Percentiles rank a stretch among this genome's conserved stretches.
Conservation (phyloP, 768 basidiomycete species). For the Suillus hirtellus region DNA sequence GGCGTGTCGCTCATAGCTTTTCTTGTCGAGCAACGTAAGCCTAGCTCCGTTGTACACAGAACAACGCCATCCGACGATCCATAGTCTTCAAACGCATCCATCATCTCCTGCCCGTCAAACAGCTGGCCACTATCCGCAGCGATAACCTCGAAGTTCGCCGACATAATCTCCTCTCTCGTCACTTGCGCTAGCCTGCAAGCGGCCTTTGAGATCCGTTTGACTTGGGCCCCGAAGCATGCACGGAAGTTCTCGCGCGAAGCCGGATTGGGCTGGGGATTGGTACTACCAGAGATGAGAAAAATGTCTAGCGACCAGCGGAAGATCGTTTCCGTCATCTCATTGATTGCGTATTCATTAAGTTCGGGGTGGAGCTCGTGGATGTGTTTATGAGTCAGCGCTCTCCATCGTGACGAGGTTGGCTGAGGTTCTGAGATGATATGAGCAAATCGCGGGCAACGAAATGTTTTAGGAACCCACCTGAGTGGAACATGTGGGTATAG, state of each 20-base stretch:
- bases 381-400: conserved; percentile 68
- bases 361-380: conserved; percentile 69
- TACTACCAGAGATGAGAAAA: conserved; percentile 61
- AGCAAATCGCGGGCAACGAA: conserved; percentile 15
- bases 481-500: conserved; percentile 55
- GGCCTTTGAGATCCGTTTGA: conserved; percentile 64
- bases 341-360: conserved; percentile 62
- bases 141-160: conserved; percentile 71
- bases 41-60: conserved; percentile 71
- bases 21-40: conserved; percentile 63
- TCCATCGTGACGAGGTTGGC: conserved; percentile 77
- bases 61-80: conserved; percentile 51
- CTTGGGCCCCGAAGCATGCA: conserved; percentile 55
- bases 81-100: conserved; percentile 65
- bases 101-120: conserved; percentile 54
- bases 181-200: conserved; percentile 65
- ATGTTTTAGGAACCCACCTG: conserved; percentile 40
- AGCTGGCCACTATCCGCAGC: conserved; percentile 53
- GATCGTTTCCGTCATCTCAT: conserved; percentile 74
- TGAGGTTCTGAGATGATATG: conserved; percentile 56
- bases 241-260: conserved; percentile 44
- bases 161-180: conserved; percentile 73
- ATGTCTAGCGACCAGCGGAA: conserved; percentile 72
- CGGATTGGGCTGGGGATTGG: conserved; percentile 38
- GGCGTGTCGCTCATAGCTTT: conserved; percentile 28